Base-by-base conservation (phyloP, 169 alveolate genomes). In the Babesia ovata region DNA sequence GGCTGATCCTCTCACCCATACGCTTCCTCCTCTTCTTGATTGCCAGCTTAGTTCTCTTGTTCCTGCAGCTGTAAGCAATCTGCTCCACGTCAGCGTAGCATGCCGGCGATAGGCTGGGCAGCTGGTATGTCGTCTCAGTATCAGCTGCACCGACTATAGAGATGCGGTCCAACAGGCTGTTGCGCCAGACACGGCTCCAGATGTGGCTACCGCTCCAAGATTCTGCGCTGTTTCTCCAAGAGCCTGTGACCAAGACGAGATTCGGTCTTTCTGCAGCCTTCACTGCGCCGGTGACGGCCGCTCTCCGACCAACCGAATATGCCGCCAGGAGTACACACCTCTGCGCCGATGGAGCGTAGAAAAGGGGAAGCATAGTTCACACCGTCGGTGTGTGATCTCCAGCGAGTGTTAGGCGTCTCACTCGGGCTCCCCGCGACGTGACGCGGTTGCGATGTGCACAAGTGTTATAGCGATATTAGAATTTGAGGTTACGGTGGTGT, bases 1-100 rank as follows among this genome's bases (percentile, higher is more conserved):
- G 61, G 65, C 89, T 82, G 49, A 82, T 66, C 13, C 89, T 59
- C 56, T 82, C 85, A 36, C 89, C 89, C 61, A 71, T 19, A 12
- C 89, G 77, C 44, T 67, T 22, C 59, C 67, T 24, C 28, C 71
- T 45, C 65, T 74, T 82, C 52, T 61, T 82, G 26, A 71, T 54
- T 10, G 89, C 89, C 10, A 82, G 66, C 52, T 70, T 82, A 12
- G 66, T 73, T 24, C 63, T 50, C 56, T 82, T 82, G 56, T 82
- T 82, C 45, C 70, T 44, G 28, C 89, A 82, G 42, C 53, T 77
- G 36, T 58, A 73, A n/a, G 24, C 60, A 17, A 45, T 45, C 9
- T 24, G 54, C 19, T 6, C 29, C 52, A 24, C 26, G 22, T 50
- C 44, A 1, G 36, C 54, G 29, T 42, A 17, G 19, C 44, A 19